Evolutionary conservation across 768 basidiomycete species (phyloP), one percentile per base, ranked within the genome.

Genomic region (Symmetrospora coprosmae): DNA sequence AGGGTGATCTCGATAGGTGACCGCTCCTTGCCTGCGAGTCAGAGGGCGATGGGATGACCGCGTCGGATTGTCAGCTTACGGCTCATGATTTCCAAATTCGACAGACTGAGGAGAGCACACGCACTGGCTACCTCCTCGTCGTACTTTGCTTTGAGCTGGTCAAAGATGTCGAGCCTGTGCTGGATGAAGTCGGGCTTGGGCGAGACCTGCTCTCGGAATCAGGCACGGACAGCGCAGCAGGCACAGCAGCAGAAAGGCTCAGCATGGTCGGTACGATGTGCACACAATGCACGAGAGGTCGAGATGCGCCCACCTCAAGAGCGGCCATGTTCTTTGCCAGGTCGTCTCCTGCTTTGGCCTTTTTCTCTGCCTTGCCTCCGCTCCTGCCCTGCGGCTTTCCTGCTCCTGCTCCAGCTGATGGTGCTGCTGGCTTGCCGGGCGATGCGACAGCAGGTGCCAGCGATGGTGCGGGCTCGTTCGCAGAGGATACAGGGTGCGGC

Each of bases 171-270:
- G 74, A 96, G 80, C 47, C 92, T 83, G 72, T 85, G 84, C 66
- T 85, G 85, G 74, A 97, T 84, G 77, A 83, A 97, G 56, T 78
- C 82, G 14, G 92, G 89, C 4, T 76, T 78, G 17, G 91, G 91
- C 75, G 82, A 78, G 55, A 90, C 75, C 87, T 90, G 50, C 8
- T 30, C 25, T 41, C 21, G 6, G 25, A 25, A 34, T 25, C 7
- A 4, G 46, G 41, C 21, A n/a, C 31, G 25, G 31, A 25, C 25
- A 56, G n/a, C 11, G 35, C 14, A 13, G 17, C 30, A 2, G 39
- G 17, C 55, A 28, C n/a, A n/a, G n/a, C n/a, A n/a, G n/a, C n/a
- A n/a, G n/a, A n/a, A n/a, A n/a, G n/a, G n/a, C n/a, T n/a, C n/a
- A n/a, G n/a, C n/a, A n/a, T n/a, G n/a, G n/a, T n/a, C n/a, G n/a